Percentiles rank a stretch among this genome's conserved stretches.
Conservation (phyloP, 805 yeast genomes). For the Candida ipomoeae region DNA sequence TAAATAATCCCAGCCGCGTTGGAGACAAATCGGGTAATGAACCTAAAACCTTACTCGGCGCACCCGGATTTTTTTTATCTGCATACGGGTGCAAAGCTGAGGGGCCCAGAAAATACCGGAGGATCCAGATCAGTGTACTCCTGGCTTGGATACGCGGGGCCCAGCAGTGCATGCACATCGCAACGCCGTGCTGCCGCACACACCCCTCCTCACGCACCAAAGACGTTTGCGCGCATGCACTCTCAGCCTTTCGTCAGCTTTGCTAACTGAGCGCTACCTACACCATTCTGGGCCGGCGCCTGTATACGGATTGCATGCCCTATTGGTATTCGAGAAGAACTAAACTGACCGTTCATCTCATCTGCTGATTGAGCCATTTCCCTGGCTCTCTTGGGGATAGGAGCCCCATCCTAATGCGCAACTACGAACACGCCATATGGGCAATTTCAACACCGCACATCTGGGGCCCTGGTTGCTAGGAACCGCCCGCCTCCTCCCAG, state of each 20-base stretch:
- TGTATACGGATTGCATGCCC: neutral
- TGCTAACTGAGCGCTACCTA: neutral
- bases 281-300: neutral
- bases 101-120: neutral
- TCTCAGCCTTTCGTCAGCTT: neutral
- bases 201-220: neutral
- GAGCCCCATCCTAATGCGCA: neutral
- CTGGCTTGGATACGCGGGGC: neutral
- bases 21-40: neutral
- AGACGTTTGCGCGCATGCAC: constrained; percentile 3
- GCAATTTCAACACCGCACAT: neutral
- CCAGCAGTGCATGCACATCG: constrained; percentile 1
- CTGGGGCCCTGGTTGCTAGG: neutral
- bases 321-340: neutral
- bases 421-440: neutral
- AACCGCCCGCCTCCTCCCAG: neutral
- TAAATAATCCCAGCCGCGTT: neutral
- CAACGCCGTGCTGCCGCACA: constrained; percentile 2
- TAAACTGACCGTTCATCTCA: neutral
- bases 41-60: neutral
- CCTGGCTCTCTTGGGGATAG: neutral
- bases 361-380: neutral
- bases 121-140: neutral
- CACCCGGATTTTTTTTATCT: neutral
- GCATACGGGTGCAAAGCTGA: constrained; percentile 1